phyloP scores from a whole-genome alignment of 179 eudicot species.

The Silene vulgaris region DNA sequence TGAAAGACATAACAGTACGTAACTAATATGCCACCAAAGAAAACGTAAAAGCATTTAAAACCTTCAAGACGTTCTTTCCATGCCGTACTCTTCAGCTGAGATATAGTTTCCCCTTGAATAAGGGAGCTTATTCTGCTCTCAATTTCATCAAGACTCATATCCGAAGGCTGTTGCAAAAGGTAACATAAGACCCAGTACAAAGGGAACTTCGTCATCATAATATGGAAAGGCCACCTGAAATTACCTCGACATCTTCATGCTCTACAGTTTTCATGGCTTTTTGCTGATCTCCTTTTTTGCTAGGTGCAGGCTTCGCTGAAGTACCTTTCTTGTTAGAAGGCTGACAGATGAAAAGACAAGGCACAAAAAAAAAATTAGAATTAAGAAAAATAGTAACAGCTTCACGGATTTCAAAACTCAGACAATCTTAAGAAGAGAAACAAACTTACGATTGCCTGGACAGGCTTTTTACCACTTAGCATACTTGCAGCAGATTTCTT shows the following conservation, averaged over 20 bases:
- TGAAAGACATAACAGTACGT: not conserved
- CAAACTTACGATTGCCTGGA: conserved; percentile 68
- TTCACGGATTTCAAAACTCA: not conserved
- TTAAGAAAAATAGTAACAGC: not conserved
- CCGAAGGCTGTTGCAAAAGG: conserved; percentile 64
- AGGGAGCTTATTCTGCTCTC: conserved; percentile 82
- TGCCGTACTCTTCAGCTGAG: conserved; percentile 79
- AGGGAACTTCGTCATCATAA: not conserved
- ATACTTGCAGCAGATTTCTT: conserved; percentile 91
- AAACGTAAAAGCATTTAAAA: conserved; percentile 24
- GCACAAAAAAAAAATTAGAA: conserved; percentile 6
- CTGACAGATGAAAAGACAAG: conserved; percentile 28
- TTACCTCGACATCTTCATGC: conserved; percentile 93
- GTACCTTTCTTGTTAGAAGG: conserved; percentile 66
- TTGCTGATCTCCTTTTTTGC: conserved; percentile 64
- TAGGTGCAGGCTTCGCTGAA: conserved; percentile 49
- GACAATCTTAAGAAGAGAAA: not conserved
- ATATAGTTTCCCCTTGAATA: conserved; percentile 64
- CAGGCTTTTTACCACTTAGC: conserved; percentile 91
- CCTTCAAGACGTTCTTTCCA: conserved; percentile 99
- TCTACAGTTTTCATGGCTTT: conserved; percentile 56
- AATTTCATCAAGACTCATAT: conserved; percentile 93
- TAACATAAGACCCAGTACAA: conserved; percentile 8
- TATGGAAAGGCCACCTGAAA: not conserved
- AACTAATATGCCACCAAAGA: not conserved